Base-by-base conservation (phyloP, 768 basidiomycete genomes). In the Asterophora parasitica region DNA sequence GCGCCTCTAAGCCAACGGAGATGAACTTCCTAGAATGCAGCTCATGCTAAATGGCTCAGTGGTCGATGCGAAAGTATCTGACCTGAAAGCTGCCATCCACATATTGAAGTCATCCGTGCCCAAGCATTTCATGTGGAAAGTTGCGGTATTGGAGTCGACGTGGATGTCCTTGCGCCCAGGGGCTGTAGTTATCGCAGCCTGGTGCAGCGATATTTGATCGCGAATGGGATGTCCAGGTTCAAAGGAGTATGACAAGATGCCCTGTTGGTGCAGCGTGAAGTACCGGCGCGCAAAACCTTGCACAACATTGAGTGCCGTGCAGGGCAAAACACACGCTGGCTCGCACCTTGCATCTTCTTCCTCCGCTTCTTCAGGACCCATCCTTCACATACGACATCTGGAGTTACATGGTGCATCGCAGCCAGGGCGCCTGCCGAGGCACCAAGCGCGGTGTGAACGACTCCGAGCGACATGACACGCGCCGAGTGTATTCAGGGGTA, bases 321-420 rank as follows among this genome's bases (percentile, higher is more conserved):
- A 35, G 26, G 19, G 40, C 41, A 11, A 8, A 3, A 33, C 31
- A 16, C 8, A 42, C 26, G 46, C 28, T 38, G 36, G 30, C 33
- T 32, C 65, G 42, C 56, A 83, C 89, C 89, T 72, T 92, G 90
- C 85, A 91, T 83, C 70, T 80, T 88, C 75, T 88, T 90, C 54
- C 89, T 72, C 56, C 89, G 73, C 68, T 92, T 92, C 71, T 92
- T 92, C 51, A 92, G 72, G 4, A 91, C 67, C 88, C 88, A 92
- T 68, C 89, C 89, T 57, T 87, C 75, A 42, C 68, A 73, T 4
- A 85, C 53, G 42, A 81, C 59, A 26, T 56, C 58, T 19, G 62
- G 12, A 20, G 19, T 46, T 43, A 46, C 16, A 5, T 34, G 20
- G n/a, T 49, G 40, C 36, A 23, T 28, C 17, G 44, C 0, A 12